Base-by-base conservation (phyloP, 805 yeast species). In the Candida bentonensis region DNA sequence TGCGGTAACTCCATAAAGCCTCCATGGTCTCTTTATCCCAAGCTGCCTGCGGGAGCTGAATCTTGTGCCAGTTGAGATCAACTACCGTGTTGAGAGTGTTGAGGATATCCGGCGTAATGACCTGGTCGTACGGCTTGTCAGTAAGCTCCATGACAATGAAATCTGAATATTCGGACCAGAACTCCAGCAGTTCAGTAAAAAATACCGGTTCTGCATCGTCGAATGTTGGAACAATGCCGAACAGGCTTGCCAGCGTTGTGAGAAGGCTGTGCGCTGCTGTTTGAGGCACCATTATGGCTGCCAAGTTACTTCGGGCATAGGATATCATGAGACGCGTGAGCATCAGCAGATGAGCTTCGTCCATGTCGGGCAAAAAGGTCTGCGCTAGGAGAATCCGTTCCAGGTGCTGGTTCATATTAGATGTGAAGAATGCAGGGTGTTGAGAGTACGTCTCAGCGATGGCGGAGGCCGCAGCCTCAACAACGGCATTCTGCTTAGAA, bases 1-100 rank as follows among this genome's bases (percentile, higher is more conserved):
- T 64, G 52, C 96, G 70, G 59, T 76, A 89, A 22, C 76, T 70
- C 21, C 62, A 61, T 53, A 87, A 84, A 50, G 81, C 94, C 20
- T 70, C 68, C 46, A 65, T 59, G 22, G 56, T 56, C 7, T 63
- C 61, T 21, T 53, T 54, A 20, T 61, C 53, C 69, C 65, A 63
- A 15, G 44, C 49, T 15, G 46, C 27, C 15, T 20, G 22, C 2
- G 54, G 54, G 3, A 73, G 55, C 41, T 74, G 79, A 2, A 77
- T 67, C 52, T 86, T 85, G 2, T 68, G 64, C 79, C 92, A 80
- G 59, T 84, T 86, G 2, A 78, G 69, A 21, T 63, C 64, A 20
- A 84, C 69, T 2, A 84, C 70, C 47, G 20, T 9, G n/a, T 30
- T 30, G 20, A 30, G 36, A 9, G n/a, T 11, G 13, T n/a, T 15